Conservation (phyloP, 495 filamentous ascomycete genomes). For the Aspergillus cristatus region DNA sequence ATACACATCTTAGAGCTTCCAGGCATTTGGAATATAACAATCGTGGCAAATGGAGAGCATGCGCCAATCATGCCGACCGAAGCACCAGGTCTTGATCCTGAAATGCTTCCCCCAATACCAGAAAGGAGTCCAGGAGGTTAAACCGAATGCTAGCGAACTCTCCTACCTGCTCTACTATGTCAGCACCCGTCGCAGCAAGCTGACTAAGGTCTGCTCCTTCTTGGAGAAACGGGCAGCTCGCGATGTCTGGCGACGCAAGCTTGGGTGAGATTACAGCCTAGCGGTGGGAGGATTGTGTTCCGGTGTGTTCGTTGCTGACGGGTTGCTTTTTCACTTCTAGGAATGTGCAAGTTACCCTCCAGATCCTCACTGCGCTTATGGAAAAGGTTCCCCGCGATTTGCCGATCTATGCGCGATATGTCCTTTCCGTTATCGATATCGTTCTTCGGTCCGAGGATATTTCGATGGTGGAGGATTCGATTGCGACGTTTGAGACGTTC, state of each 20-base stretch:
- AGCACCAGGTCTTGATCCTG: conserved; percentile 85
- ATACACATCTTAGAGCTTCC: too few species aligned
- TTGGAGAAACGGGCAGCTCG: conserved; percentile 81
- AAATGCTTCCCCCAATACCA: conserved; percentile 90
- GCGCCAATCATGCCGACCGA: conserved; percentile 64
- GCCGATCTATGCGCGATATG: conserved; percentile 71
- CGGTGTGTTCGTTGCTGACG: conserved; percentile 2
- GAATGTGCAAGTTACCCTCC: conserved; percentile 86
- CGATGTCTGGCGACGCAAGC: conserved; percentile 72
- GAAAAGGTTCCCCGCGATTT: conserved; percentile 86
- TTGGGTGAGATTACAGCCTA: conserved; percentile 55
- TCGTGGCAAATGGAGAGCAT: conserved; percentile 53
- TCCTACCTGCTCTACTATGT: conserved; percentile 94
- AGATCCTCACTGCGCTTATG: conserved; percentile 79
- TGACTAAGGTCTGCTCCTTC: conserved; percentile 87
- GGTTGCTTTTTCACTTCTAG: conserved; percentile 28
- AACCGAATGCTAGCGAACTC: conserved; percentile 87
- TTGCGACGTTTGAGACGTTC: conserved; percentile 74
- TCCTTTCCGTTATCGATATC: conserved; percentile 68
- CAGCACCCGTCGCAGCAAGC: conserved; percentile 82
- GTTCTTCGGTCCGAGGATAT: conserved; percentile 74
- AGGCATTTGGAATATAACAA: too few species aligned
- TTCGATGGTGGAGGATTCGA: conserved; percentile 79
- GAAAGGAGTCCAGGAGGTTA: conserved; percentile 81
- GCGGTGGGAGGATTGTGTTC: background rate